A percentile compares a stretch with the other conserved stretches of the same genome.
Conservation (phyloP, 805 yeast species). For the Phaffomyces thermotolerans region DNA sequence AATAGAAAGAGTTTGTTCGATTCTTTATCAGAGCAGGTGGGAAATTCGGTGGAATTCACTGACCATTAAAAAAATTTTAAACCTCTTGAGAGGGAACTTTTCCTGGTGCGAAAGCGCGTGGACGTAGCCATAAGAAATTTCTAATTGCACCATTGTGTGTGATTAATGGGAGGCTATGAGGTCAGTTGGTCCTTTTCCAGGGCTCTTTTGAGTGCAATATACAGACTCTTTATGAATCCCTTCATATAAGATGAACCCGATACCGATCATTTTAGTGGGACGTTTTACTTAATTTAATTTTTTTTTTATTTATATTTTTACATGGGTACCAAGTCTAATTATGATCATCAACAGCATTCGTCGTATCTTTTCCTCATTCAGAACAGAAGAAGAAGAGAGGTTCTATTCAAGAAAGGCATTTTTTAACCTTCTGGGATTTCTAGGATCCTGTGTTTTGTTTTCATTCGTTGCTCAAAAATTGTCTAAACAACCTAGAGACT, state of each 20-base stretch:
- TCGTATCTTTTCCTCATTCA: conserved; percentile 70
- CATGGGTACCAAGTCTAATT: background rate
- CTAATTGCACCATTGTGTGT: background rate
- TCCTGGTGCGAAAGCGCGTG: conserved; percentile 49
- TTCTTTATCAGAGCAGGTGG: conserved; percentile 33
- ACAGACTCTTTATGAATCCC: conserved; percentile 32
- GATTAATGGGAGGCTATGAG: conserved; percentile 48
- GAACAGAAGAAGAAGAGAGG: conserved; percentile 83
- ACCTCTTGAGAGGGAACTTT: conserved; percentile 44
- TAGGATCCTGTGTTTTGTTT: conserved; percentile 75
- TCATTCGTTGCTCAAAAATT: conserved; percentile 67
- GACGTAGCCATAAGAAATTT: conserved; percentile 50
- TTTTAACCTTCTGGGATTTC: conserved; percentile 69
- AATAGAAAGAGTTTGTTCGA: conserved; percentile 6
- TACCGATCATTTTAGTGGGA: conserved; percentile 54
- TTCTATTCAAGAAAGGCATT: conserved; percentile 70
- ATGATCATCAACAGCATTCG: conserved; percentile 71
- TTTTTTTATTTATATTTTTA: background rate
- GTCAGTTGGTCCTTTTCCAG: conserved; percentile 42
- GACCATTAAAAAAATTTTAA: conserved; percentile 27
- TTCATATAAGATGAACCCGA: conserved; percentile 37
- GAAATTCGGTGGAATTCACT: conserved; percentile 60
- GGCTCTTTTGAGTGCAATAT: conserved; percentile 51
- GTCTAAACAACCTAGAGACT: conserved; percentile 21
- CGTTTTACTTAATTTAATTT: conserved; percentile 15